These are phyloP conservation scores for Cercospora canescens DNA, from an alignment of 2,329 filamentous ascomycete genomes.

Conservation along the genomic window DNA sequence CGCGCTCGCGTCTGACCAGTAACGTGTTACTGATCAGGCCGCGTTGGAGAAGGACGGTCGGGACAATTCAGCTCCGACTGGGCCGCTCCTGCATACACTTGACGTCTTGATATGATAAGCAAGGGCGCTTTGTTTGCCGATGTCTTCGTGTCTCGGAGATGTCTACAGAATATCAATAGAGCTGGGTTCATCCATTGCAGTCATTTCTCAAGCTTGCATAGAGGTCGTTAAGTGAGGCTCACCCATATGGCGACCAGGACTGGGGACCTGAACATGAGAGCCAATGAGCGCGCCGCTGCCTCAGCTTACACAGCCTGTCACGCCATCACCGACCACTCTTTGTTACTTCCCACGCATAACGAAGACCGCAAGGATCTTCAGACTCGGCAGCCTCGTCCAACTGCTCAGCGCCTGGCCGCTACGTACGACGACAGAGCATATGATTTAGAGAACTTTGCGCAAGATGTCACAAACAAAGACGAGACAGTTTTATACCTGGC, in stretches of 20 bases:
- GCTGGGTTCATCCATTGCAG: background rate
- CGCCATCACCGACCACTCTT: constrained; percentile 18
- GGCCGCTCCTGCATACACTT: constrained; percentile 2
- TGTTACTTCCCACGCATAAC: background rate
- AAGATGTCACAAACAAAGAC: constrained; percentile 11
- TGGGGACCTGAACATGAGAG: constrained; percentile 2
- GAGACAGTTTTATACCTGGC: constrained; percentile 52
- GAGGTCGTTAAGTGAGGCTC: background rate
- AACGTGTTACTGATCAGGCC: background rate
- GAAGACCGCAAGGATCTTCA: background rate
- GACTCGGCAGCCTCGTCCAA: constrained; percentile 14
- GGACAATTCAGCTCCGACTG: constrained; percentile 2
- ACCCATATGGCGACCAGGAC: background rate
- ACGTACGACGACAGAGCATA: constrained; percentile 23
- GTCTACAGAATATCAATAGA: background rate
- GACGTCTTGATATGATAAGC: constrained; percentile 18
- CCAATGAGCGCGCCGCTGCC: constrained; percentile 14
- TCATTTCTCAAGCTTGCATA: background rate
- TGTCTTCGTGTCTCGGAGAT: background rate
- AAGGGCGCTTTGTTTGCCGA: background rate
- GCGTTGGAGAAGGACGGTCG: constrained; percentile 2
- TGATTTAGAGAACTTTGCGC: constrained; percentile 24
- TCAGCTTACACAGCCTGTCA: constrained; percentile 26
- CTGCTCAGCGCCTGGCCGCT: constrained; percentile 20
- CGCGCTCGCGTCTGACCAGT: background rate